A percentile compares a stretch with the other conserved stretches of the same genome.
Evolutionary conservation across 495 filamentous ascomycete genomes (phyloP).

Genomic region (Pseudoneurospora amorphoporcata): DNA sequence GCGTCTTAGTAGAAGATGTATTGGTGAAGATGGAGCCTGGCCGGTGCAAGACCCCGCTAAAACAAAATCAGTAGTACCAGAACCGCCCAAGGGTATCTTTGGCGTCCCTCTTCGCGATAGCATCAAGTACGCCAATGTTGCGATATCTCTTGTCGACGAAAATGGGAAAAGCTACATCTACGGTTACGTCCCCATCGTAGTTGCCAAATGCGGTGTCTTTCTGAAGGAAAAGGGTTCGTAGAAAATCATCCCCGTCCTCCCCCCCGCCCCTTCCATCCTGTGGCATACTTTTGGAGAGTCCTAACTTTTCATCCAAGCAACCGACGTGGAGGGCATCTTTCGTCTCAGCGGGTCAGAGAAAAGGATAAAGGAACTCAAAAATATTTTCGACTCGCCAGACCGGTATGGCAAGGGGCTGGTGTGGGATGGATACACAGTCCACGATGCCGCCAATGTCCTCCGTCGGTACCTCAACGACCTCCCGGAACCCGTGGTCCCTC

Average conservation of each 20-base stretch:
- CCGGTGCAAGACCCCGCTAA: slow-evolving; percentile 1
- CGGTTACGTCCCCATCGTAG: slow-evolving; percentile 96
- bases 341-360: slow-evolving; percentile 94
- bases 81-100: slow-evolving; percentile 56
- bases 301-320: slow-evolving; percentile 47
- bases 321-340: slow-evolving; percentile 94
- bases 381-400: slow-evolving; percentile 87
- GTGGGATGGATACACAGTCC: slow-evolving; percentile 96
- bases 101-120: slow-evolving; percentile 88
- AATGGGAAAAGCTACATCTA: slow-evolving; percentile 94
- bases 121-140: slow-evolving; percentile 97
- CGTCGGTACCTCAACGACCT: slow-evolving; percentile 91
- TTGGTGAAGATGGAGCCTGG: slow-evolving; percentile 2
- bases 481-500: slow-evolving; percentile 89
- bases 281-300: slow-evolving; percentile 13
- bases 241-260: neutral
- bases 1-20: slow-evolving; percentile 4
- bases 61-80: slow-evolving; percentile 22
- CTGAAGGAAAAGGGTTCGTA: slow-evolving; percentile 92
- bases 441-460: slow-evolving; percentile 96
- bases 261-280: neutral
- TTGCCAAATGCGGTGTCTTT: slow-evolving; percentile 96
- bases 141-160: slow-evolving; percentile 87
- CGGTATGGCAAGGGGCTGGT: slow-evolving; percentile 93
- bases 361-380: slow-evolving; percentile 91